These are phyloP conservation scores for Diphasiastrum complanatum DNA, from an alignment of 83 land plant genomes.

Conservation along the genomic window DNA sequence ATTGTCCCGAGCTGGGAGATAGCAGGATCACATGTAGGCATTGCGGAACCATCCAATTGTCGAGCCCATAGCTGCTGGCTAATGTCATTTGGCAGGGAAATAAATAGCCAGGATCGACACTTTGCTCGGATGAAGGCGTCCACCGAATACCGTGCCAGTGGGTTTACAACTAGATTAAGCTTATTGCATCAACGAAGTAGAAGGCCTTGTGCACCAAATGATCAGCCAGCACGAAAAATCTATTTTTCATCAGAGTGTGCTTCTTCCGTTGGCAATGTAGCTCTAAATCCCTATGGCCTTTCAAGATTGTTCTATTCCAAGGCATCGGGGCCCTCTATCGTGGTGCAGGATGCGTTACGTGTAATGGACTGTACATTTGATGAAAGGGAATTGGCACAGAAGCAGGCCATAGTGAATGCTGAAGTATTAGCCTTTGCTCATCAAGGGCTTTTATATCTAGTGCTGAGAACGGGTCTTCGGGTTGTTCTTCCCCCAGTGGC, in stretches of 20 bases:
- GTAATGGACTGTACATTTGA: background rate
- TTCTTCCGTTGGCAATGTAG: no score
- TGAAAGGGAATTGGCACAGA: background rate
- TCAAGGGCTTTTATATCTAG: constrained; percentile 62
- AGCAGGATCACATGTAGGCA: constrained; percentile 54
- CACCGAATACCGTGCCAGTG: background rate
- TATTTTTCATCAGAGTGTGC: no score
- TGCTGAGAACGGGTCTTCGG: constrained; percentile 48
- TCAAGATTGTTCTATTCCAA: no score
- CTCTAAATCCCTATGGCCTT: no score
- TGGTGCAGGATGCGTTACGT: background rate
- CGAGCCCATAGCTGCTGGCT: constrained; percentile 10
- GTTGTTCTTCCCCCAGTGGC: constrained; percentile 79
- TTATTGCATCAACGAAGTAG: no score
- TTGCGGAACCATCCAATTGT: constrained; percentile 24
- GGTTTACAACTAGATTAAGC: no score
- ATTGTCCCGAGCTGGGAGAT: constrained; percentile 46
- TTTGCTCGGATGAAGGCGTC: background rate
- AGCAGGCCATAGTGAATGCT: background rate
- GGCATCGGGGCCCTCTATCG: background rate
- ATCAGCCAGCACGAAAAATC: no score
- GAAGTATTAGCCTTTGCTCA: constrained; percentile 39
- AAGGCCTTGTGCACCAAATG: no score
- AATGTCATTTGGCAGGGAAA: constrained; percentile 3
- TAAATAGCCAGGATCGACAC: background rate